A percentile compares a stretch with the other conserved stretches of the same genome.
phyloP scores from a whole-genome alignment of 148 eudicot species.

The Linanthus parryae region DNA sequence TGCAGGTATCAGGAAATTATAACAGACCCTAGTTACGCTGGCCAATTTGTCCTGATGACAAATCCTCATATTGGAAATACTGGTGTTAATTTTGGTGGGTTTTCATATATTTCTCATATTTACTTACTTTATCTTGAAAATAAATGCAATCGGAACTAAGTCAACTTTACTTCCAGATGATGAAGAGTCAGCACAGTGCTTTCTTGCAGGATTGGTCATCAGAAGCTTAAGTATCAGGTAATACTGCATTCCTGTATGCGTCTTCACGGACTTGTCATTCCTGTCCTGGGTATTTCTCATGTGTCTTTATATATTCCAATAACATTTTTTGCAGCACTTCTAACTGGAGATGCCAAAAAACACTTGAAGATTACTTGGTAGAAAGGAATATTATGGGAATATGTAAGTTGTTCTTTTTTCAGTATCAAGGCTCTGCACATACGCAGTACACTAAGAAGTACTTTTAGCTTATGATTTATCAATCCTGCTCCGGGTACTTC shows the following conservation, averaged over 20 bases:
- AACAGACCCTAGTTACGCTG: constrained; percentile 99
- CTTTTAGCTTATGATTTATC: background rate
- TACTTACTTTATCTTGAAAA: constrained; percentile 2
- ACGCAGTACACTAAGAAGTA: background rate
- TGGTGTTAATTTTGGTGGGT: constrained; percentile 90
- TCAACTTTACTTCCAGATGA: constrained; percentile 46
- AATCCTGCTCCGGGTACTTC: too few species aligned
- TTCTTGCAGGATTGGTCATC: constrained; percentile 82
- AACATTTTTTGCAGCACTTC: constrained; percentile 54
- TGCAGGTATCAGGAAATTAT: constrained; percentile 93
- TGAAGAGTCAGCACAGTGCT: constrained; percentile 89
- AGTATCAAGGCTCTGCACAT: background rate
- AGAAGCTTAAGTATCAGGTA: constrained; percentile 92
- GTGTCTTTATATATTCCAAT: background rate
- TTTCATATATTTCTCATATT: background rate
- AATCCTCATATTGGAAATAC: constrained; percentile 97
- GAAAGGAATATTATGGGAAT: constrained; percentile 95
- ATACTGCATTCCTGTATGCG: background rate
- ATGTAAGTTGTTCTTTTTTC: constrained; percentile 44
- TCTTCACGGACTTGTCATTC: background rate
- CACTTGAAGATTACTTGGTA: constrained; percentile 77
- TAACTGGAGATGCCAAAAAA: constrained; percentile 78
- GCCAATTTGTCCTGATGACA: constrained; percentile 98
- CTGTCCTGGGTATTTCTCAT: background rate
- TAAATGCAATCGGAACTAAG: constrained; percentile 4